Conservation (phyloP, 306 rosid genomes). For the Vicia villosa region DNA sequence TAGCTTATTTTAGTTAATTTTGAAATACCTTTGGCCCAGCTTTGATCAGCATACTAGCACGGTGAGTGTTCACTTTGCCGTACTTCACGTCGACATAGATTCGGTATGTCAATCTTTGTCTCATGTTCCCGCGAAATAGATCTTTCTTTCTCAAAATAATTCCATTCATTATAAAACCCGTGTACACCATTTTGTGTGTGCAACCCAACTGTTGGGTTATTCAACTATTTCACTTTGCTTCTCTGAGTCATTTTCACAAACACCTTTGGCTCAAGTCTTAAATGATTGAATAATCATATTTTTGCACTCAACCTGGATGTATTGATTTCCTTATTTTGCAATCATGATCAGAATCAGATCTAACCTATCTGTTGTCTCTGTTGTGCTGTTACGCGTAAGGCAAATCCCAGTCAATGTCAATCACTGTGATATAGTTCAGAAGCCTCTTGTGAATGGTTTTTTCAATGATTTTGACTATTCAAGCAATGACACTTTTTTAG, state of each 20-base stretch:
- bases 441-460: conserved; percentile 36
- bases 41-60: too few species aligned
- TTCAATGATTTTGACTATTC: conserved; percentile 34
- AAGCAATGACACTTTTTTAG: conserved; percentile 10
- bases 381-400: conserved; percentile 28
- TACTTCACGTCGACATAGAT: background rate
- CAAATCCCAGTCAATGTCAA: conserved; percentile 17
- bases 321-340: conserved; percentile 1
- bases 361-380: conserved; percentile 38
- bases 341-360: conserved; percentile 51
- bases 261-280: conserved; percentile 31
- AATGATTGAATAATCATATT: background rate
- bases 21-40: too few species aligned
- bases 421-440: conserved; percentile 3
- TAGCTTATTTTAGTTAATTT: too few species aligned
- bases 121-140: conserved; percentile 2
- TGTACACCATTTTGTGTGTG: background rate
- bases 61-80: background rate
- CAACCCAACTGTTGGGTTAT: background rate
- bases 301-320: background rate
- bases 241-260: conserved; percentile 44
- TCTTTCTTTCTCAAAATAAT: conserved; percentile 15
- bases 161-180: background rate
- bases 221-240: background rate
- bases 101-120: background rate